Conservation (phyloP, 106 monocot species). For the Allium cepa region DNA sequence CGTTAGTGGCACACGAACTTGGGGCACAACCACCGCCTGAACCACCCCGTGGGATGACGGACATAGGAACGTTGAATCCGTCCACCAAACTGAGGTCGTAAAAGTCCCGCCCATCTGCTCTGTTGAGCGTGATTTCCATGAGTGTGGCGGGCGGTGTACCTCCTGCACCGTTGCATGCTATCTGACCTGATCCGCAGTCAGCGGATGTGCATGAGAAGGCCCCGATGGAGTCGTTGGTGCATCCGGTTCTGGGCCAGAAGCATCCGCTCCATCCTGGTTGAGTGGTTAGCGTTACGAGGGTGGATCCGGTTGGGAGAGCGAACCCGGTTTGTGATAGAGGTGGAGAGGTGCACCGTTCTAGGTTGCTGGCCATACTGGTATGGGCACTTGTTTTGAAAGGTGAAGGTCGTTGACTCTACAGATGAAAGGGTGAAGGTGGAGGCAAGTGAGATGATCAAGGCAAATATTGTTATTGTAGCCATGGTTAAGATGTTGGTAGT, state of each 20-base stretch:
- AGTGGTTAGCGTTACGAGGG: conserved; percentile 9
- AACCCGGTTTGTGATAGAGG: conserved; percentile 40
- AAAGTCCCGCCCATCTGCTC: neutral
- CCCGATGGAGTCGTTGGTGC: conserved; percentile 45
- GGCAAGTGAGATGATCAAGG: too few relatives aligned
- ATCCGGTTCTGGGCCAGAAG: conserved; percentile 49
- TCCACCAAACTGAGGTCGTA: conserved; percentile 18
- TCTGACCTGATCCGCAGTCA: conserved; percentile 31
- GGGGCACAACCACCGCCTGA: conserved; percentile 3
- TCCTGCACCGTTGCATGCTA: conserved; percentile 1
- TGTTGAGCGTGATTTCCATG: conserved; percentile 8
- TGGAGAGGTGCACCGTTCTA: conserved; percentile 23
- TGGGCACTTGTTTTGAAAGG: conserved; percentile 41
- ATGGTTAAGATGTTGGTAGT: too few relatives aligned
- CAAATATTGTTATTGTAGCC: too few relatives aligned
- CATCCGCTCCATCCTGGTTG: conserved; percentile 46
- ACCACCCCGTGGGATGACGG: neutral
- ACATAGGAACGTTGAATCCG: conserved; percentile 17
- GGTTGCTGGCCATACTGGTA: conserved; percentile 37
- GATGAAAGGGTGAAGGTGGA: neutral
- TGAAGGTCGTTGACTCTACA: conserved; percentile 13
- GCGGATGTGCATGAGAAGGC: conserved; percentile 50
- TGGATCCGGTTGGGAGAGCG: conserved; percentile 14
- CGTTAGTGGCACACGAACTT: neutral
- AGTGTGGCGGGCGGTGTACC: conserved; percentile 3